Evolutionary conservation across 805 yeast species (phyloP).

Genomic region (Nematodospora valgi): DNA sequence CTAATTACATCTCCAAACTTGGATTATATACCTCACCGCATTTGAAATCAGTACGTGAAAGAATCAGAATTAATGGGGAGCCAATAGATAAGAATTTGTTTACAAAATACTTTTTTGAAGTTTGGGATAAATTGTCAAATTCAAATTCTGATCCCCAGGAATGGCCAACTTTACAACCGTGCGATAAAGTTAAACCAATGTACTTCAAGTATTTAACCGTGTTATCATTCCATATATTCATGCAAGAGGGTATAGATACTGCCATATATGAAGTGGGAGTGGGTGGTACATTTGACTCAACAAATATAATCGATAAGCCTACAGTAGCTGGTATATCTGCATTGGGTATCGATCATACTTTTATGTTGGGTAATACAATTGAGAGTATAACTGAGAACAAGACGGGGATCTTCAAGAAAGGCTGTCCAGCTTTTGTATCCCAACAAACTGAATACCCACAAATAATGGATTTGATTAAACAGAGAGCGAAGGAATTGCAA

Average conservation of each 20-base stretch:
- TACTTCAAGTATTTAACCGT: constrained; percentile 90
- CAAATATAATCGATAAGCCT: constrained; percentile 79
- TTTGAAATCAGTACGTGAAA: constrained; percentile 85
- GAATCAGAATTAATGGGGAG: constrained; percentile 81
- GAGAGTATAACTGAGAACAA: constrained; percentile 95
- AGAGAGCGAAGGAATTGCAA: constrained; percentile 66
- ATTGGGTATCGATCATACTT: constrained; percentile 88
- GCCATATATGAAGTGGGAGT: constrained; percentile 98
- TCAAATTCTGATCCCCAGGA: constrained; percentile 50
- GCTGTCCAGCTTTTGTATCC: constrained; percentile 62
- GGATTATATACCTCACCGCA: constrained; percentile 98
- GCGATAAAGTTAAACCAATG: constrained; percentile 75
- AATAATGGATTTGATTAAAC: constrained; percentile 53
- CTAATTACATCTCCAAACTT: constrained; percentile 48
- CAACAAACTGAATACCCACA: constrained; percentile 50
- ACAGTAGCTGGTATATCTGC: constrained; percentile 82
- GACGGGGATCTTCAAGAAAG: constrained; percentile 82
- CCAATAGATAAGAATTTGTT: constrained; percentile 81
- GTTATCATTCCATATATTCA: constrained; percentile 84
- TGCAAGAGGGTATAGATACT: constrained; percentile 85
- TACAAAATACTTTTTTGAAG: constrained; percentile 87
- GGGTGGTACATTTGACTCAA: constrained; percentile 97
- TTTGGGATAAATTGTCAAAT: constrained; percentile 75
- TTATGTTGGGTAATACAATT: constrained; percentile 81
- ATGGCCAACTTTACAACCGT: constrained; percentile 68